Evolutionary conservation across 805 yeast genomes (phyloP), one percentile per base, ranked within the genome.

Genomic region (Brettanomyces anomalus): DNA sequence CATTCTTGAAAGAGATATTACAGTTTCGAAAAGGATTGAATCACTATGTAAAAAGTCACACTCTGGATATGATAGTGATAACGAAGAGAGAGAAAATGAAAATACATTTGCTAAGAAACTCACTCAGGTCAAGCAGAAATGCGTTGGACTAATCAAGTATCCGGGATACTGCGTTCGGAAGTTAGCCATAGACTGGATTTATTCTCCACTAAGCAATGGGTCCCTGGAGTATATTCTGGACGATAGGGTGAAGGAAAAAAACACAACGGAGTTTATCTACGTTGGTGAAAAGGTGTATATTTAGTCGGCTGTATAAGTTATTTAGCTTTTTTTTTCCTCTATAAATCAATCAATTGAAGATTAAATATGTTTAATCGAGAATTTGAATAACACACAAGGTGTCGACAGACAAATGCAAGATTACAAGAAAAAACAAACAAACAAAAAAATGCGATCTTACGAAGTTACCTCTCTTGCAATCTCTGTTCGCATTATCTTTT

Each of bases 1-100:
- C 33, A 41, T 58, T 20, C 52, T 58, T 43, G 62, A 58, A 19
- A 49, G 46, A 13, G 54, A 54, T 37, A 32, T 48, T 16, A 49
- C 56, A 20, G 44, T 39, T 15, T 47, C 54, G n/a, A 43, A 45
- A 28, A 31, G 35, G 7, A 13, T 21, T 33, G 15, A 26, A 11
- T 19, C 15, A 6, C 30, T 37, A 13, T 15, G 7, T n/a, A 8
- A 26, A n/a, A 36, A 36, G 13, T 17, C 30, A n/a, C 17, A 19
- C 5, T 17, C n/a, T 3, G 21, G 20, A 20, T 17, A 35, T 7
- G 39, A 36, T 14, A 21, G 31, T 6, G 39, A 19, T 14, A 8
- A 11, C 16, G 39, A 21, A 14, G 31, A 14, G 11, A 21, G 11
- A 11, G 21, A 8, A n/a, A 21, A 24, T 16, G 10, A 36, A 11